Conservation (phyloP, 495 filamentous ascomycete species). For the Extremus antarcticus region DNA sequence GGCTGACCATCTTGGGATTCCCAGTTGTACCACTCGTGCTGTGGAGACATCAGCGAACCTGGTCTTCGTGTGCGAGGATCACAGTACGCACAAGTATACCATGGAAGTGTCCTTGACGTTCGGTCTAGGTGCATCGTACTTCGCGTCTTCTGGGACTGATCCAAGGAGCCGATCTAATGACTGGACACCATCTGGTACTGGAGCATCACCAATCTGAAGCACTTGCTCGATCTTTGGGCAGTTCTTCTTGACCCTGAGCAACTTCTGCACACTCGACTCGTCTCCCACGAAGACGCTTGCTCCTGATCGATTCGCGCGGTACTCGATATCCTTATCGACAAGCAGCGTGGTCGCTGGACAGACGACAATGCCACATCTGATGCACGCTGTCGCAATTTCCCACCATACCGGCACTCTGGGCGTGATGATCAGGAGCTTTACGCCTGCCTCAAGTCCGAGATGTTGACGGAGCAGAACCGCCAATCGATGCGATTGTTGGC, state of each 20-base stretch:
- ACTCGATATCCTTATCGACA: constrained; percentile 21
- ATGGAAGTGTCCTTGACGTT: constrained; percentile 6
- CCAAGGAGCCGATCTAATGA: not conserved
- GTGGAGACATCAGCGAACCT: not conserved
- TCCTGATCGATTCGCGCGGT: constrained; percentile 8
- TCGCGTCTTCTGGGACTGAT: constrained; percentile 6
- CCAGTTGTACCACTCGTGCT: constrained; percentile 18
- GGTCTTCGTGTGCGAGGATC: not conserved
- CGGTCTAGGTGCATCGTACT: constrained; percentile 5
- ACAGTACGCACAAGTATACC: constrained; percentile 13
- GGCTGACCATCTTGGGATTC: constrained; percentile 17
- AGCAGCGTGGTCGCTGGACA: constrained; percentile 18
- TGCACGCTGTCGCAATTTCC: constrained; percentile 14
- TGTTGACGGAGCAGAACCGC: constrained; percentile 7
- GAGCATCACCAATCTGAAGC: constrained; percentile 10
- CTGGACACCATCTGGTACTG: constrained; percentile 1
- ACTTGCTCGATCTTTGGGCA: constrained; percentile 13
- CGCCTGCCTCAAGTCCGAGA: constrained; percentile 8
- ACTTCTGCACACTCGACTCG: constrained; percentile 4
- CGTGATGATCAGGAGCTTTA: constrained; percentile 14
- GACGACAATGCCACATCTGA: constrained; percentile 14
- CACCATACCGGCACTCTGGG: constrained; percentile 18
- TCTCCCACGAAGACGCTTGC: constrained; percentile 18
- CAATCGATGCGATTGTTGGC: constrained; percentile 12
- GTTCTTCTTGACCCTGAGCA: constrained; percentile 8